Evolutionary conservation across 129 eudicot genomes (phyloP).

Genomic region (Glebionis coronaria): DNA sequence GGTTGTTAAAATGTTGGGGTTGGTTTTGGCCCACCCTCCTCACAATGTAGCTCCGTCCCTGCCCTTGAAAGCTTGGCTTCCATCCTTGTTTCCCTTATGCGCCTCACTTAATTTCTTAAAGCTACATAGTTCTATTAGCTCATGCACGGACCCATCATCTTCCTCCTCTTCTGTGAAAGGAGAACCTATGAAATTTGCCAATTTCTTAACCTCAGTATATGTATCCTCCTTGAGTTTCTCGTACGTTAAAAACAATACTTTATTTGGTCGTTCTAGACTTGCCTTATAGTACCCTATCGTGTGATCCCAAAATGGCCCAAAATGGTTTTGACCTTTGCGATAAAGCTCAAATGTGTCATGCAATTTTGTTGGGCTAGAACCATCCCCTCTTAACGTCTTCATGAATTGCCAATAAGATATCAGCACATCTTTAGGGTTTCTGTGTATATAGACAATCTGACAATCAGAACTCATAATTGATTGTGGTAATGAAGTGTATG

Average conservation of each 20-base stretch:
- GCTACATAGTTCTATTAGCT: not conserved
- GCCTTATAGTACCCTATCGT: constrained; percentile 24
- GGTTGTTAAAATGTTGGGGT: too few relatives aligned
- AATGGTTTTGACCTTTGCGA: not conserved
- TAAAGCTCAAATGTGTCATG: constrained; percentile 10
- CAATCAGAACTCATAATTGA: constrained; percentile 5
- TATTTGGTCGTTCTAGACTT: constrained; percentile 24
- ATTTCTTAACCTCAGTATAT: not conserved
- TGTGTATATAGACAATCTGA: constrained; percentile 22
- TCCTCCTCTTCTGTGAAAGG: constrained; percentile 12
- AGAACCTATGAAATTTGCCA: not conserved
- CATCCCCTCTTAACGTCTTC: not conserved
- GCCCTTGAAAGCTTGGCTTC: not conserved
- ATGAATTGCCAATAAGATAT: constrained; percentile 21
- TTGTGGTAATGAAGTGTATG: constrained; percentile 19
- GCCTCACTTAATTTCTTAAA: not conserved
- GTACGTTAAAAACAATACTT: not conserved
- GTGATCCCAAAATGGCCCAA: constrained; percentile 26
- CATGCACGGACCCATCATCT: not conserved
- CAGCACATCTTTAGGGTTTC: constrained; percentile 26
- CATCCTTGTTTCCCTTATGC: not conserved
- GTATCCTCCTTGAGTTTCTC: not conserved
- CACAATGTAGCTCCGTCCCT: too few relatives aligned
- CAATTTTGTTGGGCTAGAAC: not conserved
- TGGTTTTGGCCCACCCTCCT: too few relatives aligned